Conservation (phyloP, 805 yeast species). For the Henningerozyma blattae region DNA sequence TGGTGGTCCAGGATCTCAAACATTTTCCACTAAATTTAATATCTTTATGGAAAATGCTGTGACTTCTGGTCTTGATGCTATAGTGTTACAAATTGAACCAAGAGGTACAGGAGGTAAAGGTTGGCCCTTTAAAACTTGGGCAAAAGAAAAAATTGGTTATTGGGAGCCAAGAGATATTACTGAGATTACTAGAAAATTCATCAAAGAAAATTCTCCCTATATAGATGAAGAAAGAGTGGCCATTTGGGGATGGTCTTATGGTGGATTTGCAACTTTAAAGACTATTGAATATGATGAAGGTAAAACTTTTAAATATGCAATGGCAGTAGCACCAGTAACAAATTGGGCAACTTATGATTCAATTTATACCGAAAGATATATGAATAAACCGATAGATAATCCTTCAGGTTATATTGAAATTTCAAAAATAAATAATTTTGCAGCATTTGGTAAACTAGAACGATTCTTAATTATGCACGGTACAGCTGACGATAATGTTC, state of each 20-base stretch:
- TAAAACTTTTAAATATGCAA: slow-evolving; percentile 55
- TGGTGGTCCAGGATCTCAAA: slow-evolving; percentile 75
- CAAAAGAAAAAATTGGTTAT: slow-evolving; percentile 46
- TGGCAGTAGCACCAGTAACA: slow-evolving; percentile 81
- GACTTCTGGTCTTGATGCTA: slow-evolving; percentile 43
- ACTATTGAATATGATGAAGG: slow-evolving; percentile 59
- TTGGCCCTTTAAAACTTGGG: slow-evolving; percentile 52
- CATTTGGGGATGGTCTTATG: slow-evolving; percentile 85
- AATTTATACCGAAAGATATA: slow-evolving; percentile 67
- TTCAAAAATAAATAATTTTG: slow-evolving; percentile 31
- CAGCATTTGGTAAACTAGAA: slow-evolving; percentile 34
- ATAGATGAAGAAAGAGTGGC: slow-evolving; percentile 47
- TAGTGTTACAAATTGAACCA: slow-evolving; percentile 62
- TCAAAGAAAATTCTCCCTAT: slow-evolving; percentile 27
- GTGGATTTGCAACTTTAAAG: slow-evolving; percentile 67
- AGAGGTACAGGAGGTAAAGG: slow-evolving; percentile 76
- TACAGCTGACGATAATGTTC: slow-evolving; percentile 77
- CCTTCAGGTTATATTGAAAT: slow-evolving; percentile 35
- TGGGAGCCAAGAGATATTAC: slow-evolving; percentile 70
- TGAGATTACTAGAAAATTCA: slow-evolving; percentile 37
- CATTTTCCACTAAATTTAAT: slow-evolving; percentile 34
- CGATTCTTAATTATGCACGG: slow-evolving; percentile 70
- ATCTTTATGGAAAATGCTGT: slow-evolving; percentile 50
- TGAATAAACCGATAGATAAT: slow-evolving; percentile 44
- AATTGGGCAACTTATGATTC: slow-evolving; percentile 69